Percentiles rank a stretch among this genome's conserved stretches.
Conservation (phyloP, 768 basidiomycete species). For the Rhodosporidiobolus odoratus region DNA sequence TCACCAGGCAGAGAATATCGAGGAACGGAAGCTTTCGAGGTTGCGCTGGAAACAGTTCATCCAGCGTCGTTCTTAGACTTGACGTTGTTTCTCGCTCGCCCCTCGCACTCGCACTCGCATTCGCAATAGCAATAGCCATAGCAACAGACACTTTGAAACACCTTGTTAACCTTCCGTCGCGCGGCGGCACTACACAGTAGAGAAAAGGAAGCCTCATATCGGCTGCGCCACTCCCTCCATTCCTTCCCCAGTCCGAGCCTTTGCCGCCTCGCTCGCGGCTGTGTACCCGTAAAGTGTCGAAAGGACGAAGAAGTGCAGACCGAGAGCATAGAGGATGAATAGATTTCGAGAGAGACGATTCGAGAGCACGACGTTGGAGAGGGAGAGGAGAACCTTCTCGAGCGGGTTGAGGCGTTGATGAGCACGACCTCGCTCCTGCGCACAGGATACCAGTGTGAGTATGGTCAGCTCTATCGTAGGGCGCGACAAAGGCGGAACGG, state of each 20-base stretch:
- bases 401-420: constrained; percentile 85
- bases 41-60: too few relatives aligned
- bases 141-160: not conserved
- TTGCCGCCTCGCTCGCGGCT: not conserved
- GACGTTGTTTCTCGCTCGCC: too few relatives aligned
- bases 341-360: constrained; percentile 82
- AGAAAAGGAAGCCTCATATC: not conserved
- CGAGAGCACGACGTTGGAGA: constrained; percentile 80
- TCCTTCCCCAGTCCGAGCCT: not conserved
- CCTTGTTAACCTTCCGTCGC: not conserved
- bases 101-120: too few relatives aligned
- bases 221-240: not conserved
- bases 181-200: not conserved
- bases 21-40: too few relatives aligned
- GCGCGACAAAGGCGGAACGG: constrained; percentile 2
- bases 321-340: constrained; percentile 80
- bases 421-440: constrained; percentile 87
- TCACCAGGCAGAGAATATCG: too few relatives aligned
- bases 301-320: constrained; percentile 72
- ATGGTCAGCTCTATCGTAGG: too few relatives aligned
- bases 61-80: too few relatives aligned
- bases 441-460: not conserved
- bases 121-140: too few relatives aligned
- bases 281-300: constrained; percentile 28
- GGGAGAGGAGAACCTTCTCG: constrained; percentile 75